Conservation (phyloP, 1,284 basidiomycete species). For the Rhodotorula glutinis region DNA sequence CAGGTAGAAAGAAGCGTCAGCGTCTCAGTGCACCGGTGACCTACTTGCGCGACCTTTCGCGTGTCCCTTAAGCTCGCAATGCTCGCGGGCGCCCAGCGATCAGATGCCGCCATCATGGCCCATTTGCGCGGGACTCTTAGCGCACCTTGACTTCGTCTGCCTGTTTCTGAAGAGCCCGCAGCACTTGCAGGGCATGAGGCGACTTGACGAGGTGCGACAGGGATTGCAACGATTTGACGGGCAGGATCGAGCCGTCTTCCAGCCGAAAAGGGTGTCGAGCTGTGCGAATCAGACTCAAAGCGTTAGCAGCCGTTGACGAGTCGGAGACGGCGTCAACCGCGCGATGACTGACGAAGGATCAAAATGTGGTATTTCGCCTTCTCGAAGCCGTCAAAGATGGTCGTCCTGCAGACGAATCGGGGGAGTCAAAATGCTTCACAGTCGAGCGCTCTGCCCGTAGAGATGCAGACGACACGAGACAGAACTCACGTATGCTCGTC, state of each 20-base stretch:
- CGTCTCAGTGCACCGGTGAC: too few relatives aligned
- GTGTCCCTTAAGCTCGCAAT: too few relatives aligned
- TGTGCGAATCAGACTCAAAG: conserved; percentile 61
- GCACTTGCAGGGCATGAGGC: conserved; percentile 58
- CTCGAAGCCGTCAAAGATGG: conserved; percentile 78
- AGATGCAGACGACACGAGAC: too few relatives aligned
- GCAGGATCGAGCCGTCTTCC: conserved; percentile 37
- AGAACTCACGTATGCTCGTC: conserved; percentile 50
- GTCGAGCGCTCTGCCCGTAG: background rate
- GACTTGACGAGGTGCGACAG: conserved; percentile 62
- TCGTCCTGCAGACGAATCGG: too few relatives aligned
- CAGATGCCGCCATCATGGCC: too few relatives aligned
- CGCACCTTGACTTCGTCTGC: conserved; percentile 56
- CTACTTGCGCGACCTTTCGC: too few relatives aligned
- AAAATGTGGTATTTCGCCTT: conserved; percentile 54
- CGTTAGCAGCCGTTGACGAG: conserved; percentile 57
- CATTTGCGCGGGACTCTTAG: too few relatives aligned
- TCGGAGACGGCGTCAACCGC: background rate
- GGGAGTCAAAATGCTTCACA: too few relatives aligned
- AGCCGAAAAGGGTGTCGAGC: conserved; percentile 35
- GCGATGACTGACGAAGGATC: conserved; percentile 21
- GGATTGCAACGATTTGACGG: conserved; percentile 55
- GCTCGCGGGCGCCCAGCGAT: too few relatives aligned
- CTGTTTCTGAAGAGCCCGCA: conserved; percentile 60
- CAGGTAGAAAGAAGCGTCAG: too few relatives aligned